Evolutionary conservation across 805 yeast genomes (phyloP).

Genomic region (Cephaloascus albidus): DNA sequence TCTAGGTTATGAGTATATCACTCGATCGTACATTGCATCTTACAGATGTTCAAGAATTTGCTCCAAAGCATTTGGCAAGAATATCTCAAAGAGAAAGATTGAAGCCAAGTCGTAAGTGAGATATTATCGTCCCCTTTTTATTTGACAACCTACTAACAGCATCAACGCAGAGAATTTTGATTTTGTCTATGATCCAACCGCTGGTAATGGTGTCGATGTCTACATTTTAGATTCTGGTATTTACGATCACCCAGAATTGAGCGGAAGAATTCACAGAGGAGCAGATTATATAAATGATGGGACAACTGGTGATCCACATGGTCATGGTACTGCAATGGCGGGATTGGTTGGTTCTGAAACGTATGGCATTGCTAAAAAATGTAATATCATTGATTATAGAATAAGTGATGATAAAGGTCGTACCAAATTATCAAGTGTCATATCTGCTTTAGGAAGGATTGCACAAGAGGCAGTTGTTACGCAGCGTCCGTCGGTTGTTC

Average conservation of each 20-base stretch:
- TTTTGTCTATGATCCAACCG: conserved; percentile 30
- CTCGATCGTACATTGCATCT: conserved; percentile 22
- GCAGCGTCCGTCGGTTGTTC: conserved; percentile 24
- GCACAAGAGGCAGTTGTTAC: conserved; percentile 15
- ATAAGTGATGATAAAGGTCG: conserved; percentile 27
- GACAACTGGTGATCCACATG: conserved; percentile 25
- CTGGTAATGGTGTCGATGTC: conserved; percentile 28
- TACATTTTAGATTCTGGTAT: conserved; percentile 31
- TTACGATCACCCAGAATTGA: conserved; percentile 32
- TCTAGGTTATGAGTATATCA: conserved; percentile 20
- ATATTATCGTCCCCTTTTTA: not conserved
- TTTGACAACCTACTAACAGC: too few relatives aligned
- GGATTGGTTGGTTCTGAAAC: conserved; percentile 42
- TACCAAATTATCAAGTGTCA: conserved; percentile 20
- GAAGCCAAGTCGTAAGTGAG: conserved; percentile 8
- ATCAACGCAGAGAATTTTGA: conserved; percentile 15
- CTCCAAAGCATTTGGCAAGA: conserved; percentile 33
- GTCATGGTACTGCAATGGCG: conserved; percentile 53
- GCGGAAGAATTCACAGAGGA: conserved; percentile 27
- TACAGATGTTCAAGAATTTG: conserved; percentile 27
- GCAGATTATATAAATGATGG: conserved; percentile 32
- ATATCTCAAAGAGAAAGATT: conserved; percentile 22
- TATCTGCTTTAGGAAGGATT: conserved; percentile 18
- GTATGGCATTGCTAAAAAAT: conserved; percentile 43
- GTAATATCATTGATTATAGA: conserved; percentile 31